Evolutionary conservation across 2,329 filamentous ascomycete genomes (phyloP).

Genomic region (Tolypocladium ovalisporum): DNA sequence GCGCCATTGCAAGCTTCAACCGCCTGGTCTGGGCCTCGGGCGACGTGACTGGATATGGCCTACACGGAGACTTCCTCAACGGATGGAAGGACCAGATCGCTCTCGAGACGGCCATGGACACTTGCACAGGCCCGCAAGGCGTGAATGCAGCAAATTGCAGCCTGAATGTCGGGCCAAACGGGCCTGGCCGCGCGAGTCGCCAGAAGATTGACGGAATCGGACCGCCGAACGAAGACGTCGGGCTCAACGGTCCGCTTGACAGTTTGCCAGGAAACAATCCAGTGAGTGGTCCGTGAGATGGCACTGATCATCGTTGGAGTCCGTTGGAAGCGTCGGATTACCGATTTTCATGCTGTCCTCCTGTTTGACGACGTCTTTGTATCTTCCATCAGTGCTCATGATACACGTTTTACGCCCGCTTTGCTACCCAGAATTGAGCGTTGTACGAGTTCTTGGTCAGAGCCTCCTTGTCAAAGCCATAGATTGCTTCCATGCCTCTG

Average conservation of each 20-base stretch:
- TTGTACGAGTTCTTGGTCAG: conserved; percentile 41
- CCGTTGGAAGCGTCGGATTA: no score
- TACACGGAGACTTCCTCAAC: conserved; percentile 18
- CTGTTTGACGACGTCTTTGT: no score
- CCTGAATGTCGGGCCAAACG: conserved; percentile 13
- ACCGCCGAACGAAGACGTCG: conserved; percentile 14
- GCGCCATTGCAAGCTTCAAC: conserved; percentile 14
- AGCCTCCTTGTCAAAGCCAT: conserved; percentile 38
- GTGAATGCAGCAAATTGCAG: conserved; percentile 12
- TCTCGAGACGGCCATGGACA: conserved; percentile 12
- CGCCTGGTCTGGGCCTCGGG: conserved; percentile 15
- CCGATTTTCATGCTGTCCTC: no score
- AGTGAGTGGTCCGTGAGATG: conserved; percentile 5
- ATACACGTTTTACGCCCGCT: not conserved
- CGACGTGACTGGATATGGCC: conserved; percentile 16
- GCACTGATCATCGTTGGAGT: no score
- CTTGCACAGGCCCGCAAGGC: conserved; percentile 14
- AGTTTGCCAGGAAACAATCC: conserved; percentile 17
- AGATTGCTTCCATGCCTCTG: conserved; percentile 35
- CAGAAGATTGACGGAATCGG: conserved; percentile 9
- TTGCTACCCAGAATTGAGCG: conserved; percentile 43
- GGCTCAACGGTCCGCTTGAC: conserved; percentile 10
- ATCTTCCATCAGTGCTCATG: no score
- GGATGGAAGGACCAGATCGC: conserved; percentile 17
- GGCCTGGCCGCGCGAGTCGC: conserved; percentile 9